phyloP scores from a whole-genome alignment of 108 stramenopile species.

The Nitzschia putrida region DNA sequence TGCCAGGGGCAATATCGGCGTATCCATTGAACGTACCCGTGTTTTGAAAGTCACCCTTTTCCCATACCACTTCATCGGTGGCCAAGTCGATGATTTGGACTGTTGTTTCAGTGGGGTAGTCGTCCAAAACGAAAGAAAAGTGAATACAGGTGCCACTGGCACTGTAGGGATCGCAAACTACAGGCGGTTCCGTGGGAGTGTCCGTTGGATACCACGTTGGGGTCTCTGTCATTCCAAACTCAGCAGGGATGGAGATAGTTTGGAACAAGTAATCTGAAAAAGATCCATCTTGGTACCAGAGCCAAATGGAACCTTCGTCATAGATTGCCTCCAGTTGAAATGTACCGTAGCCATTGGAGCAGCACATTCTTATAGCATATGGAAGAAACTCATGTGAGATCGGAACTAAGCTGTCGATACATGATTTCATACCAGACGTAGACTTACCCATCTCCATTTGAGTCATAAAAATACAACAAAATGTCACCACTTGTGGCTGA shows the following conservation, averaged over 20 bases:
- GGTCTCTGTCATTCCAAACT: background rate
- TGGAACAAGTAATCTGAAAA: background rate
- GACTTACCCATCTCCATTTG: conserved; percentile 4
- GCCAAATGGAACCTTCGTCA: background rate
- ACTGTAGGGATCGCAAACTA: background rate
- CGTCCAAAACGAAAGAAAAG: conserved; percentile 1
- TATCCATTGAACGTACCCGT: no score
- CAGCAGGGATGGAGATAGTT: background rate
- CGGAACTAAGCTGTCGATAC: no score
- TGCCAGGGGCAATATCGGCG: background rate
- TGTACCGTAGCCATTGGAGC: background rate
- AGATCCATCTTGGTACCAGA: background rate
- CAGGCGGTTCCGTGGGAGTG: no score
- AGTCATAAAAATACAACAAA: background rate
- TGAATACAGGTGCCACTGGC: conserved; percentile 1
- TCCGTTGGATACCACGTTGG: background rate
- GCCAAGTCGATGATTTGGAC: background rate
- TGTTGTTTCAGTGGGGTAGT: background rate
- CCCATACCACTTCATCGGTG: background rate
- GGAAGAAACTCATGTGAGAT: background rate
- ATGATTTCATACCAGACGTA: no score
- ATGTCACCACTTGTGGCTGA: no score
- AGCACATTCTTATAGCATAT: background rate
- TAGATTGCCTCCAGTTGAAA: background rate
- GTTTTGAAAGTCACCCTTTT: background rate